A percentile compares a stretch with the other conserved stretches of the same genome.
These are phyloP conservation scores for Calonectria naviculata DNA, from an alignment of 2,329 filamentous ascomycete genomes.

Conservation along the genomic window DNA sequence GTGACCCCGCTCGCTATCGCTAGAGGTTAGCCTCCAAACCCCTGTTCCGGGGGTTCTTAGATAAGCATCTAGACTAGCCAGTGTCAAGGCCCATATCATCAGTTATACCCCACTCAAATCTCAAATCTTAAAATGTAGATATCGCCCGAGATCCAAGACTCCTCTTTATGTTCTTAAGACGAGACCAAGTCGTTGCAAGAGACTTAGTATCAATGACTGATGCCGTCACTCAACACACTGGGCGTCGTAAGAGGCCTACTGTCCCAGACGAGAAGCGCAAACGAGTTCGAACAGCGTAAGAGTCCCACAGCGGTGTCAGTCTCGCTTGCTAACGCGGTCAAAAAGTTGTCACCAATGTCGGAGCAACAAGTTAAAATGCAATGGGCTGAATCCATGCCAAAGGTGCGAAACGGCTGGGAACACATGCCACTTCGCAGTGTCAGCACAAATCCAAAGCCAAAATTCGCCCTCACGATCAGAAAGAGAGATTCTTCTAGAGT, in stretches of 20 bases:
- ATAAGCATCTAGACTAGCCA: no score
- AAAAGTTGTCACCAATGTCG: not conserved
- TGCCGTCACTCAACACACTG: no score
- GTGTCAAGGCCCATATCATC: no score
- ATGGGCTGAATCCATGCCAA: not conserved
- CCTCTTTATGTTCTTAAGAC: no score
- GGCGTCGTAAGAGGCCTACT: not conserved
- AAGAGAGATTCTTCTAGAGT: not conserved
- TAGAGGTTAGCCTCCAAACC: no score
- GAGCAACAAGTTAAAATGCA: conserved; percentile 1
- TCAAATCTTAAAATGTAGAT: no score
- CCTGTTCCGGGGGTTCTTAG: no score
- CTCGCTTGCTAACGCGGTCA: not conserved
- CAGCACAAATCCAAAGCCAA: not conserved
- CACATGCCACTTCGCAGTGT: conserved; percentile 18
- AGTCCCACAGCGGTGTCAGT: not conserved
- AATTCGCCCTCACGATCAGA: not conserved
- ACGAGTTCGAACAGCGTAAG: not conserved
- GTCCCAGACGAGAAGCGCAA: not conserved
- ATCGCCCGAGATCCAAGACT: no score
- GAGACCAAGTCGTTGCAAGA: no score
- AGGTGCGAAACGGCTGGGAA: not conserved
- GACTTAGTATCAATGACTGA: no score
- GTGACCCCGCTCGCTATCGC: no score
- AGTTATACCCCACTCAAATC: no score